Base-by-base conservation (phyloP, 2,329 filamentous ascomycete genomes). In the Plectosphaerella cucumerina region DNA sequence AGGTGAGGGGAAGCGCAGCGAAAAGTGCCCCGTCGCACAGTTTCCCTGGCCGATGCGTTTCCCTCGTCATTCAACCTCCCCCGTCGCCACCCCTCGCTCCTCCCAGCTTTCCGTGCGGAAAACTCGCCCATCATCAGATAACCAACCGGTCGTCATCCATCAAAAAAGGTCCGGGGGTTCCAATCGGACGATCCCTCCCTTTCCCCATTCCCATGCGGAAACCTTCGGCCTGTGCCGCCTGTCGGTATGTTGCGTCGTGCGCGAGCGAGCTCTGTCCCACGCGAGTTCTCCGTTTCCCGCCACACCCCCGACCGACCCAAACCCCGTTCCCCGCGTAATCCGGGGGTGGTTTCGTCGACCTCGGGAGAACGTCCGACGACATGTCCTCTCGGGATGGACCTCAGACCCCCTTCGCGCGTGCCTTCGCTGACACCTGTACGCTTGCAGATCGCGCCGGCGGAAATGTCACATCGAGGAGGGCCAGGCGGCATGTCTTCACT, bases 401-500 rank as follows among this genome's bases (percentile, higher is more conserved):
- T 31, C 26, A 31, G 35, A 15, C 3, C 35, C 6, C 35, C 35
- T 6, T 39, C 35, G 14, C 35, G 14, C 35, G 15, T 39, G 10
- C 35, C 6, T 50, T 44, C 48, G 39, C 53, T 55, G 51, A 55
- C 48, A 51, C 35, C 12, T 37, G 22, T n/a, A n/a, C 43, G 5
- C 23, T 20, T 31, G 17, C 48, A 55, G 53, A 42, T 46, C 53
- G 33, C 54, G 54, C 20, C 52, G 54, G 52, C 54, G 54, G 34
- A 56, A 50, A 41, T 56, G 52, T 39, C 50, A 54, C 26, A 50
- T 45, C 22, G 49, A 47, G 20, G 47, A 56, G 23, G 52, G 50
- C 18, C 60, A 71, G 15, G 80, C 79, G 2, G 62, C 69, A 17
- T 85, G 81, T 57, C 63, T 73, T 9, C 72, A 81, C 44, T 85